Evolutionary conservation across 2,329 filamentous ascomycete genomes (phyloP).

Genomic region (Hypoxylon sp.): DNA sequence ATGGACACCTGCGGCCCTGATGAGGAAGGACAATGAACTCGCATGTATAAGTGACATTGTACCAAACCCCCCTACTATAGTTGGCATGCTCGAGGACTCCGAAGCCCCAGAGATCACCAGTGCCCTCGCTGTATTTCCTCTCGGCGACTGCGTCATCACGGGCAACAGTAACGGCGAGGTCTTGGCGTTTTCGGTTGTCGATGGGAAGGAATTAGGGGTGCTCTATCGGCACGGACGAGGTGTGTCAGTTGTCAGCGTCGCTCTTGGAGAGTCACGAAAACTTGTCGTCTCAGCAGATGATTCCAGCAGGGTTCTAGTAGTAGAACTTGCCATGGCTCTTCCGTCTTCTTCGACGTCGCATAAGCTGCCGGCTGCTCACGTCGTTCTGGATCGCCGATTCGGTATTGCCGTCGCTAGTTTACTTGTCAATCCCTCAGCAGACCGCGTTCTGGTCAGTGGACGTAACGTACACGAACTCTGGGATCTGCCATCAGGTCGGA

Average conservation of each 20-base stretch:
- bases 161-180: neutral
- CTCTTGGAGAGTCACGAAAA: constrained; percentile 25
- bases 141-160: neutral
- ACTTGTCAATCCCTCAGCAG: neutral
- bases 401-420: neutral
- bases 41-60: constrained; percentile 28
- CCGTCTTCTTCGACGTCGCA: neutral
- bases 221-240: constrained; percentile 30
- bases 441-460: constrained; percentile 36
- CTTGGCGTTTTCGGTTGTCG: neutral
- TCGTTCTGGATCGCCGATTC: neutral
- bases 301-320: constrained; percentile 38
- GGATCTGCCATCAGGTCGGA: constrained; percentile 34
- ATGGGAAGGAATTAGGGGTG: constrained; percentile 19
- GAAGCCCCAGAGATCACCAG: neutral
- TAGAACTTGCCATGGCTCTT: constrained; percentile 13
- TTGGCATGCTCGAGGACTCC: neutral
- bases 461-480: constrained; percentile 34
- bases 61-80: constrained; percentile 6
- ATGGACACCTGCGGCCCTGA: constrained; percentile 48
- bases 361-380: constrained; percentile 10
- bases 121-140: neutral
- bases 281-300: constrained; percentile 43
- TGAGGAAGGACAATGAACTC: constrained; percentile 36
- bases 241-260: constrained; percentile 38